phyloP scores from a whole-genome alignment of 2,329 filamentous ascomycete genomes.

The Aspergillus brunneoviolaceus region DNA sequence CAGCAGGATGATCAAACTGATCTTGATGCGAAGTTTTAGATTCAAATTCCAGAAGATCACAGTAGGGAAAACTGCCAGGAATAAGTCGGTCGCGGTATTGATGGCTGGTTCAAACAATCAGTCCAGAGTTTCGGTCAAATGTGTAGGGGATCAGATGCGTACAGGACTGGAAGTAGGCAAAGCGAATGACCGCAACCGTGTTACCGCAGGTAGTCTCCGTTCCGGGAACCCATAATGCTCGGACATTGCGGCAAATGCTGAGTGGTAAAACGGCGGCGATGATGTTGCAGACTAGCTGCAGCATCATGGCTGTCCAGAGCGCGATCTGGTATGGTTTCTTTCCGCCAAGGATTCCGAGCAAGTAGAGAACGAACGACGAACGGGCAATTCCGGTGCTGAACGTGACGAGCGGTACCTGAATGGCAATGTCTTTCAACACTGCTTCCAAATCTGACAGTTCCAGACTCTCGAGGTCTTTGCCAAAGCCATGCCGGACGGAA shows the following conservation, averaged over 20 bases:
- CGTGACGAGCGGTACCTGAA: conserved; percentile 30
- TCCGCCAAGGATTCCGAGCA: conserved; percentile 27
- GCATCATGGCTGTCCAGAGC: conserved; percentile 24
- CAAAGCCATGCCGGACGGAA: conserved; percentile 30
- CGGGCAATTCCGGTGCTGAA: conserved; percentile 32
- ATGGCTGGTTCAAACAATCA: conserved; percentile 18
- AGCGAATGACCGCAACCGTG: conserved; percentile 21
- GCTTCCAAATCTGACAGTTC: conserved; percentile 10
- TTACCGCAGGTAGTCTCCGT: conserved; percentile 28
- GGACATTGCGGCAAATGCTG: conserved; percentile 27
- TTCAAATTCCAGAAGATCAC: conserved; percentile 33
- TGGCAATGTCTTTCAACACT: conserved; percentile 29
- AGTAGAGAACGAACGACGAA: conserved; percentile 28
- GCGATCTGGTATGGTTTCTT: conserved; percentile 23
- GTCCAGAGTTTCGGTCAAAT: not conserved
- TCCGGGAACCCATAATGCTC: conserved; percentile 25
- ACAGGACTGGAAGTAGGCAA: conserved; percentile 33
- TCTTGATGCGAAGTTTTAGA: conserved; percentile 29
- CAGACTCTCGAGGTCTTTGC: conserved; percentile 19
- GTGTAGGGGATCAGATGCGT: conserved; percentile 1
- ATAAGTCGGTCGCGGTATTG: conserved; percentile 31
- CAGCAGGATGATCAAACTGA: conserved; percentile 28
- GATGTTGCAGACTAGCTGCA: conserved; percentile 29
- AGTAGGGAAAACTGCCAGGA: conserved; percentile 31
- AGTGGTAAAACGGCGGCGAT: conserved; percentile 28